Evolutionary conservation across 495 filamentous ascomycete genomes (phyloP), one percentile per base, ranked within the genome.

Genomic region (Oidiodendron maius): DNA sequence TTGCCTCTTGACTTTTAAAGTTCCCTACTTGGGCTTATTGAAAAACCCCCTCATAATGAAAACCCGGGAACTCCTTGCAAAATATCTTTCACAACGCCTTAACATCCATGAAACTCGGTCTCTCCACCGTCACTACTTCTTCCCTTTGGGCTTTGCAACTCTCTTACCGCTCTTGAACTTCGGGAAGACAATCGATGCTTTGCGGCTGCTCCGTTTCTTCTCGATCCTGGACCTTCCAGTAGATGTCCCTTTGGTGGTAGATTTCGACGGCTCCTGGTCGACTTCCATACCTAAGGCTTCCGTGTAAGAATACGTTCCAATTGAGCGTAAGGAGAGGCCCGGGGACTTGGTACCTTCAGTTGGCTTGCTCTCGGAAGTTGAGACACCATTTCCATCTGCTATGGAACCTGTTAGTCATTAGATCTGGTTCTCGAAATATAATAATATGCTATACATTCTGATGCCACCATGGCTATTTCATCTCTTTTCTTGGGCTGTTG

Each of bases 401-500:
- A n/a, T 28, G 8, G 24, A 21, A 28, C 41, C 41, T 44, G 17
- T 10, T 12, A 4, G 3, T n/a, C 8, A 16, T 44, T 24, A 44
- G 41, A 44, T 28, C 6, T 25, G 2, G 12, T 8, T 15, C 11
- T 40, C 3, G 11, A 12, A 20, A 15, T 5, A 40, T 21, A 22
- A 40, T 12, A 15, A 40, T 20, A 22, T 18, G 3, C 51, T 58
- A 65, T 71, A 58, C 69, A 68, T 12, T 62, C 61, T 35, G 66
- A 67, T 10, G 43, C 44, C 15, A 58, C 63, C 45, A 53, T 57
- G 13, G 30, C 43, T 32, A 41, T 48, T 2, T 53, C 47, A 30
- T 48, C 50, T 50, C 62, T 56, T 28, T 74, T 69, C 54, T 80
- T 84, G 20, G 87, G 81, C 60, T 87, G 77, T 13, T 79, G 68